Evolutionary conservation across 371 early-diverging fungal genomes (phyloP).

Genomic region (Rhizopus stolonifer): DNA sequence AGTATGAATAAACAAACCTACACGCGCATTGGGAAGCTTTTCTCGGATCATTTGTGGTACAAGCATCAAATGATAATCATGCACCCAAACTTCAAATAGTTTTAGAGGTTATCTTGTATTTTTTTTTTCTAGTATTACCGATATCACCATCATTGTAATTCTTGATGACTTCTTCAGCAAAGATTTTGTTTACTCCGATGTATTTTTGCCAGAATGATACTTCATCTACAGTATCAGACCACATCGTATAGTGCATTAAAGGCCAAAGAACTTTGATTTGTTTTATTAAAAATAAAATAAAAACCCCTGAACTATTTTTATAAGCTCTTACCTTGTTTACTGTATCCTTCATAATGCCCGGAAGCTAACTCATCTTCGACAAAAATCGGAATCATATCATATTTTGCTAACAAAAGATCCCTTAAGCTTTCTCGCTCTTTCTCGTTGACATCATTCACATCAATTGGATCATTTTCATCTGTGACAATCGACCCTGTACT

Average conservation of each 20-base stretch:
- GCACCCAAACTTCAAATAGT: conserved; percentile 90
- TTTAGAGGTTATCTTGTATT: conserved; percentile 78
- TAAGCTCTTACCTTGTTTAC: conserved; percentile 71
- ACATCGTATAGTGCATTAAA: conserved; percentile 92
- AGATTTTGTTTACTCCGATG: conserved; percentile 81
- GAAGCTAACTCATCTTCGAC: conserved; percentile 67
- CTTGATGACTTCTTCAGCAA: conserved; percentile 76
- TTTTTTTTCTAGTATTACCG: conserved; percentile 55
- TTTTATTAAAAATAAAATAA: no score
- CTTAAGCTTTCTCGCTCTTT: conserved; percentile 41
- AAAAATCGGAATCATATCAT: conserved; percentile 75
- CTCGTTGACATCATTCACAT: conserved; percentile 21
- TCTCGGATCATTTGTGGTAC: conserved; percentile 83
- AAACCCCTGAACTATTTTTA: no score
- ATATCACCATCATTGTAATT: conserved; percentile 84
- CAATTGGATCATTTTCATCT: conserved; percentile 18
- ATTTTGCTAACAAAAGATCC: conserved; percentile 44
- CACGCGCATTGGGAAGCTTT: conserved; percentile 75
- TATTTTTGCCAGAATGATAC: conserved; percentile 84
- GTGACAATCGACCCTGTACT: conserved; percentile 60
- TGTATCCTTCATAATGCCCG: conserved; percentile 91
- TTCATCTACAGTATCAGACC: conserved; percentile 80
- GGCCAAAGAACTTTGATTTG: conserved; percentile 95
- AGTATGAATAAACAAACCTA: conserved; percentile 99
- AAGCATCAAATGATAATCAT: conserved; percentile 99